These are phyloP conservation scores for Mucor velutinosus DNA, from an alignment of 371 early-diverging fungal genomes.

Conservation along the genomic window DNA sequence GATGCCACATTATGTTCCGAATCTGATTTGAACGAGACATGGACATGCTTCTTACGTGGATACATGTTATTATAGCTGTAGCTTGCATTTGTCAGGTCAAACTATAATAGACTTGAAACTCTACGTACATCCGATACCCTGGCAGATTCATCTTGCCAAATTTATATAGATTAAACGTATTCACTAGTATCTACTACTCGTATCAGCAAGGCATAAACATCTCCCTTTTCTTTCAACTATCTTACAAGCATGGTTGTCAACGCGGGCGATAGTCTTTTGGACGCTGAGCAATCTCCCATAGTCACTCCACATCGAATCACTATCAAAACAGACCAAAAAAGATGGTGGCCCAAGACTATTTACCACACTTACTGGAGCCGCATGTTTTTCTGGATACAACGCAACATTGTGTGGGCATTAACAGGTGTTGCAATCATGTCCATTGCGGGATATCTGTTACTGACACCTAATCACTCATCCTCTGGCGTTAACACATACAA, in stretches of 20 bases:
- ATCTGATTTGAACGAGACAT: too few species aligned
- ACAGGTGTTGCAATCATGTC: not conserved
- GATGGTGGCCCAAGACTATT: not conserved
- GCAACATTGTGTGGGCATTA: not conserved
- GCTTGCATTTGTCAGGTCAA: not conserved
- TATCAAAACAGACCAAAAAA: conserved; percentile 6
- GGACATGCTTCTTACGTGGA: too few species aligned
- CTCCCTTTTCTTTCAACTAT: not conserved
- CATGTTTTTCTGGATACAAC: conserved; percentile 1
- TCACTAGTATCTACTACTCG: not conserved
- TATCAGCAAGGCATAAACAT: not conserved
- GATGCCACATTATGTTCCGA: too few species aligned
- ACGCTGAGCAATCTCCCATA: not conserved
- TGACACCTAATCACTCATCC: not conserved
- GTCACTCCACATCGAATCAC: not conserved
- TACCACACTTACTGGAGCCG: conserved; percentile 8
- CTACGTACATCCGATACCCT: not conserved
- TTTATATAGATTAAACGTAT: not conserved
- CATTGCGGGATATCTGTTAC: not conserved
- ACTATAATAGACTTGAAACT: not conserved
- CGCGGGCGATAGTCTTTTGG: conserved; percentile 1
- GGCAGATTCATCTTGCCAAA: not conserved
- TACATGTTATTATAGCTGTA: too few species aligned
- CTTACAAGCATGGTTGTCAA: not conserved
- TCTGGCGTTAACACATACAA: not conserved